These are phyloP conservation scores for Aethionema arabicum DNA, from an alignment of 345 rosid species.

Conservation along the genomic window DNA sequence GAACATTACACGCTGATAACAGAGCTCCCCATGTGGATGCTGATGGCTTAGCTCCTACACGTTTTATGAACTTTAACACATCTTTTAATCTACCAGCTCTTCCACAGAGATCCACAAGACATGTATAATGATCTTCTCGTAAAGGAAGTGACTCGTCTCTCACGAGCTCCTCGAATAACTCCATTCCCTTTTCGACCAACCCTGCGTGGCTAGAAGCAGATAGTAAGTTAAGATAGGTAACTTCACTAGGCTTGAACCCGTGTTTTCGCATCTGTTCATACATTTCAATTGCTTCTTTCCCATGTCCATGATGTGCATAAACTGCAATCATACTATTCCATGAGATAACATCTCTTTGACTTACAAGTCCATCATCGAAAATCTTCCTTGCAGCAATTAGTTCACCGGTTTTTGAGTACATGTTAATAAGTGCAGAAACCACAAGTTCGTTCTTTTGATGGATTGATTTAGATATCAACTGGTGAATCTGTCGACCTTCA, in stretches of 20 bases:
- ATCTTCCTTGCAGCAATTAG: conserved; percentile 50
- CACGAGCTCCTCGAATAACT: conserved; percentile 51
- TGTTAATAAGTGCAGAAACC: conserved; percentile 63
- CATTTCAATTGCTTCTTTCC: conserved; percentile 54
- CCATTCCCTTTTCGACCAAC: conserved; percentile 60
- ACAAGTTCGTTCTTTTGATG: conserved; percentile 48
- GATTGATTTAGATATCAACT: conserved; percentile 54
- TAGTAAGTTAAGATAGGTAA: conserved; percentile 64
- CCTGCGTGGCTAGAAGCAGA: conserved; percentile 76
- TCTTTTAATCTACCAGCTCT: conserved; percentile 65
- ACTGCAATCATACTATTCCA: conserved; percentile 79
- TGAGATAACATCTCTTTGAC: conserved; percentile 54
- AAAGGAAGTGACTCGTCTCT: conserved; percentile 44
- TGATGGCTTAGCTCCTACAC: conserved; percentile 37
- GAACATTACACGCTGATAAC: conserved; percentile 61
- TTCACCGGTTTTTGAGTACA: conserved; percentile 77
- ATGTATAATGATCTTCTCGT: conserved; percentile 67
- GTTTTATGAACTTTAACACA: conserved; percentile 46
- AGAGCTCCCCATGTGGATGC: conserved; percentile 61
- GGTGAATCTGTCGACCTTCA: conserved; percentile 77
- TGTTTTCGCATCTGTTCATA: conserved; percentile 55
- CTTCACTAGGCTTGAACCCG: conserved; percentile 55
- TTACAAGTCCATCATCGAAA: conserved; percentile 45
- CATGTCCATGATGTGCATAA: conserved; percentile 73
- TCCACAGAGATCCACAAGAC: conserved; percentile 66